A percentile compares a stretch with the other conserved stretches of the same genome.
phyloP scores from a whole-genome alignment of 176 grass and related monocot genomes.

The Triticum dicoccoides region DNA sequence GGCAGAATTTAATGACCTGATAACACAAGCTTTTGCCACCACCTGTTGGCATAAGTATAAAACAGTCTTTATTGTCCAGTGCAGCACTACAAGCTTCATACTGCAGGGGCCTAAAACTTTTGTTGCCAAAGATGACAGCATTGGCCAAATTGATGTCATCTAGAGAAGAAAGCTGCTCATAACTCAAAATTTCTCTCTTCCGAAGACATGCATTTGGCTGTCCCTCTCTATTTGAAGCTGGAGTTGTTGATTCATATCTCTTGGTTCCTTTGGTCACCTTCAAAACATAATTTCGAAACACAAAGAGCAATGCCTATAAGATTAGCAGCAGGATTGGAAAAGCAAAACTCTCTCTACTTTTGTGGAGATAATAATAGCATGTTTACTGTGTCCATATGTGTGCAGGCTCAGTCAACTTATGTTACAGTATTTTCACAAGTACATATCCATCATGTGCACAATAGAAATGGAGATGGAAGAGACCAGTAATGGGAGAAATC shows the following conservation, averaged over 20 bases:
- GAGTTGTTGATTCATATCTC: conserved; percentile 30
- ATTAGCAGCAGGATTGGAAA: background rate
- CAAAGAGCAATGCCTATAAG: background rate
- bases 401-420: background rate
- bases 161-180: conserved; percentile 56
- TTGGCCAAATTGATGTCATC: conserved; percentile 75
- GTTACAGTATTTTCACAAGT: background rate
- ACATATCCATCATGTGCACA: conserved; percentile 4
- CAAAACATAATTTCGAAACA: background rate
- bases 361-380: background rate
- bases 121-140: conserved; percentile 84
- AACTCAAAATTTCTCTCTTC: conserved; percentile 43
- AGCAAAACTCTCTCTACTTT: background rate
- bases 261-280: conserved; percentile 37
- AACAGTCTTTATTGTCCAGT: conserved; percentile 60
- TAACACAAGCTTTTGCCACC: conserved; percentile 95
- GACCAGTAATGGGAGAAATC: background rate
- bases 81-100: conserved; percentile 82
- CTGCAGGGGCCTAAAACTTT: conserved; percentile 67
- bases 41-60: conserved; percentile 95
- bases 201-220: conserved; percentile 6
- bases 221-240: conserved; percentile 28
- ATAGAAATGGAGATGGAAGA: background rate
- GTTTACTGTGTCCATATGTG: background rate
- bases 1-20: conserved; percentile 48